These are phyloP conservation scores for Epithemia pelagica DNA, from an alignment of 108 stramenopile species.

Conservation along the genomic window DNA sequence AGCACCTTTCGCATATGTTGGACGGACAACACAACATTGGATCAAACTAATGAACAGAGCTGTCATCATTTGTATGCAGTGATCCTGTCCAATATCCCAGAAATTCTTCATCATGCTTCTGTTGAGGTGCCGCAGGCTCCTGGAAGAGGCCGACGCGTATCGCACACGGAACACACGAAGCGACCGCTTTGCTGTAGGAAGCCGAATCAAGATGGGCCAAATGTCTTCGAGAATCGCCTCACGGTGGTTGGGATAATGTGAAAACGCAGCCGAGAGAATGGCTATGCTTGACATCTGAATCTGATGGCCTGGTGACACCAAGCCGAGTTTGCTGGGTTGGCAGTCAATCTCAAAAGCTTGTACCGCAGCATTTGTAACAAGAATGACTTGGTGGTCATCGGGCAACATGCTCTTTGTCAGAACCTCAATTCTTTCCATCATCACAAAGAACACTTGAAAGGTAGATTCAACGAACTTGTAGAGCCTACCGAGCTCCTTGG, in stretches of 20 bases:
- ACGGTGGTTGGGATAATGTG: conserved; percentile 65
- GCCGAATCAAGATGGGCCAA: conserved; percentile 79
- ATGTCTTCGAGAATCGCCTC: conserved; percentile 86
- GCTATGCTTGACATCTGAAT: conserved; percentile 58
- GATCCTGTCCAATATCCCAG: neutral
- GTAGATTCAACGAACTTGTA: conserved; percentile 61
- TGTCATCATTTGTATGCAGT: conserved; percentile 71
- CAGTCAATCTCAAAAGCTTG: conserved; percentile 58
- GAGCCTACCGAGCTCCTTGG: conserved; percentile 51
- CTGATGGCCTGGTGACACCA: conserved; percentile 23
- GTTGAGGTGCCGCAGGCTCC: conserved; percentile 3
- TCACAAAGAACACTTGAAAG: conserved; percentile 34
- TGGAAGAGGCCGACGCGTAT: conserved; percentile 22
- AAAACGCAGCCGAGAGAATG: conserved; percentile 66
- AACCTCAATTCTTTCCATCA: conserved; percentile 59
- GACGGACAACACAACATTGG: conserved; percentile 67
- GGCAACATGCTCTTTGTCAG: conserved; percentile 53
- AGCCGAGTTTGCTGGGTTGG: conserved; percentile 18
- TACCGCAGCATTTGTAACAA: conserved; percentile 53
- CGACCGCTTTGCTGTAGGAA: conserved; percentile 74
- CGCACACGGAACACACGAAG: conserved; percentile 68
- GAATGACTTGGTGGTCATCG: conserved; percentile 73
- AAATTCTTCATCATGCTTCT: neutral
- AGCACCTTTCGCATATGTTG: neutral
- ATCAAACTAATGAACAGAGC: conserved; percentile 71